Evolutionary conservation across 441 rosid species (phyloP), one percentile per base, ranked within the genome.

Genomic region (Dalechampia spathulata): DNA sequence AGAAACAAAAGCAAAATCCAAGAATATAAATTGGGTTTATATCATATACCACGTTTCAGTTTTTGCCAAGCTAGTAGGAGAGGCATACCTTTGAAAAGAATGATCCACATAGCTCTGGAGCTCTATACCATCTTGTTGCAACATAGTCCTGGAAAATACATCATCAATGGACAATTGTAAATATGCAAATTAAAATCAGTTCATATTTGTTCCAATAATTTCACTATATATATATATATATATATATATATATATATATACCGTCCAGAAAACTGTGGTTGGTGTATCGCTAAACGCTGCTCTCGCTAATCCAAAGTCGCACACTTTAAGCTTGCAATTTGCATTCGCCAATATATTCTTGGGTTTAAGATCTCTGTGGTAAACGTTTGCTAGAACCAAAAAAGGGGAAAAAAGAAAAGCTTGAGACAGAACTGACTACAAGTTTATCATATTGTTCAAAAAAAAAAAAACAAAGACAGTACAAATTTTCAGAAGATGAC

Each of bases 81-180:
- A 64, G 57, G 19, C 60, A 71, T 79, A 94, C 99, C 96, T 88
- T 90, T 38, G 99, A 86, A 68, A 74, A 94, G 75, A 94, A 94
- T 32, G 98, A 94, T 47, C 99, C 98, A 71, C 98, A 90, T 13
- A 94, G 78, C 75, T 90, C 99, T 22, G 99, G 99, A 42, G 99
- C 99, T 65, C 99, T 84, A 65, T 94, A 90, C 99, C 99, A 94
- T 73, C 99, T 77, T 16, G 99, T 90, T 49, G 98, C 96, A 69
- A 94, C 99, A 70, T 94, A 94, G 62, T 94, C 99, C 98, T 86
- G 74, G 22, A 68, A 56, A 19, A 59, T 14, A 26, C 43, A 51
- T 54, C 34, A 62, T 12, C 54, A 30, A 50, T 39, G 39, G 13
- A 54, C 1, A 28, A 51, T 55, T 60, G 11, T 16, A 10, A 43